Evolutionary conservation across 257 asterid species (phyloP).

Genomic region (Paraleonurus japonicus): DNA sequence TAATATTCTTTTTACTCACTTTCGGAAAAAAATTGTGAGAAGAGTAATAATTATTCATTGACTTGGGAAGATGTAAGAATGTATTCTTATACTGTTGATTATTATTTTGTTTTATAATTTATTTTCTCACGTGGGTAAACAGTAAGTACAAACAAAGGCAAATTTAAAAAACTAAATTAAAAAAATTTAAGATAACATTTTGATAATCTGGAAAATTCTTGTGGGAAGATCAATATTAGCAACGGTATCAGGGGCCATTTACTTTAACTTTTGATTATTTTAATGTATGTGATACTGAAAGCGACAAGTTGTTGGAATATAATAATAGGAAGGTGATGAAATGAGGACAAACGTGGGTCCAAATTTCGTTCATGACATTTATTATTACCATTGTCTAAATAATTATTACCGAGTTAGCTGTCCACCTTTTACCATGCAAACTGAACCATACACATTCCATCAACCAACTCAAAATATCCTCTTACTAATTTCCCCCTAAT

Average conservation of each 20-base stretch:
- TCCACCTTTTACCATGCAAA: conserved; percentile 27
- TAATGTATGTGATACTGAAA: conserved; percentile 16
- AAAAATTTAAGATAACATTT: background rate
- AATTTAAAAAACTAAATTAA: background rate
- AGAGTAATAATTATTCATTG: too few relatives aligned
- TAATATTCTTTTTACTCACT: too few relatives aligned
- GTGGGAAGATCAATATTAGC: background rate
- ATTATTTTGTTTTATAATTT: too few relatives aligned
- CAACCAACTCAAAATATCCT: conserved; percentile 23
- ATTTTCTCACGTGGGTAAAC: too few relatives aligned
- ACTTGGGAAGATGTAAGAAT: too few relatives aligned
- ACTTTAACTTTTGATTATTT: conserved; percentile 19
- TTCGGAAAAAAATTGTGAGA: too few relatives aligned
- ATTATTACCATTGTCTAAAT: conserved; percentile 4
- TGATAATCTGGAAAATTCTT: background rate
- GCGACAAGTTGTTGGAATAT: background rate
- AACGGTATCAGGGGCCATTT: background rate
- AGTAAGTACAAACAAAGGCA: too few relatives aligned
- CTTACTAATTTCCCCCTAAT: background rate
- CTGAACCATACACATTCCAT: conserved; percentile 22
- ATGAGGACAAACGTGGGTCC: conserved; percentile 25
- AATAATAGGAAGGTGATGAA: background rate
- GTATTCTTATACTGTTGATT: too few relatives aligned
- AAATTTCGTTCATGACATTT: background rate
- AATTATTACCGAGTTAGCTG: conserved; percentile 7